Evolutionary conservation across 202 grass and related monocot species (phyloP).

Genomic region (Musa balbisiana): DNA sequence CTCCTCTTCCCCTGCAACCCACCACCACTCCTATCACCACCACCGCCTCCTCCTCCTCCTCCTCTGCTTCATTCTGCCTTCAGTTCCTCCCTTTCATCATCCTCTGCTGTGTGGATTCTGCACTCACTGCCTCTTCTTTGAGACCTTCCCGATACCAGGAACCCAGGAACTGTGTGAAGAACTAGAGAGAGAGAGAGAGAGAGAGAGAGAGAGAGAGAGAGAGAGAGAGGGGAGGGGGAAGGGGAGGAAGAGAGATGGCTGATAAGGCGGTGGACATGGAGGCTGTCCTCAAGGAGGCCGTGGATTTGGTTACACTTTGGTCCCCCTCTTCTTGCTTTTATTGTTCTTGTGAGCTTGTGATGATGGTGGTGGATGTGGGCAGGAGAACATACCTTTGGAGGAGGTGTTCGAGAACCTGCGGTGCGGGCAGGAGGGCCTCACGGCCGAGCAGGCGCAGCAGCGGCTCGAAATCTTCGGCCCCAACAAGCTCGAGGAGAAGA

Average conservation of each 20-base stretch:
- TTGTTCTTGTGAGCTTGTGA: neutral
- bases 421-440: slow-evolving; percentile 66
- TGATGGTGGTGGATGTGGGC: neutral
- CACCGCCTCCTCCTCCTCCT: too few species aligned
- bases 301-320: slow-evolving; percentile 37
- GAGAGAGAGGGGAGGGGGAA: neutral
- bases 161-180: too few species aligned
- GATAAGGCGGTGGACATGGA: slow-evolving; percentile 54
- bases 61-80: too few species aligned
- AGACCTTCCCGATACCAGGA: too few species aligned
- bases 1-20: too few species aligned
- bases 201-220: neutral
- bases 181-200: too few species aligned
- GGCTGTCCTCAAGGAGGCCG: slow-evolving; percentile 61
- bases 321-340: neutral
- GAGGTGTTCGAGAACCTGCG: slow-evolving; percentile 84
- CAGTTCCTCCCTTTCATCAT: too few species aligned
- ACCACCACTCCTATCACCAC: too few species aligned
- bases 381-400: slow-evolving; percentile 89
- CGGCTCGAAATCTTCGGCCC: slow-evolving; percentile 77
- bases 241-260: slow-evolving; percentile 7
- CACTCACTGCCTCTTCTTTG: too few species aligned
- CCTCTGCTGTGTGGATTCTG: too few species aligned
- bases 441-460: slow-evolving; percentile 39
- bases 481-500: slow-evolving; percentile 98